Base-by-base conservation (phyloP, 148 eudicot genomes). In the Rheum nobile region DNA sequence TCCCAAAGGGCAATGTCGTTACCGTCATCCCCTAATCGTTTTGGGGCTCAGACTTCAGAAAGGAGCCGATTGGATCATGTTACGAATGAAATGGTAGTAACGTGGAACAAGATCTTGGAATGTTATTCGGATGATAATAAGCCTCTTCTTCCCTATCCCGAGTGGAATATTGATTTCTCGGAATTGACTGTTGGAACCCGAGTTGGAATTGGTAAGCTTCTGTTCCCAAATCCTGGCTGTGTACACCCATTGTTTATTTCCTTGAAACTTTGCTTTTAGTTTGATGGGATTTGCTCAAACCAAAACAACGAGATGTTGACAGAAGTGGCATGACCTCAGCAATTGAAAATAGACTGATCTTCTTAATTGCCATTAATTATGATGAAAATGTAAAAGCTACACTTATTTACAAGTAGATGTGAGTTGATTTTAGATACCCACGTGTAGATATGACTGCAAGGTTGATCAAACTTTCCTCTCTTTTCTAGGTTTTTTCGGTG, bases 181-280 rank as follows among this genome's bases (percentile, higher is more conserved):
- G 99, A 96, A 72, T 75, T 96, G 71, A 90, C 94, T 34, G 94
- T 92, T 57, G 96, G 99, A 72, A 92, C 97, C 78, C 99, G 99
- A 79, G 97, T 96, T 74, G 99, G 99, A 54, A 96, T 96, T 67
- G 99, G 99, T 96, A 83, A 86, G 86, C 67, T 7, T 46, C 74
- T 29, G 71, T 37, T 55, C 47, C 61, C 26, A 22, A 4, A 35
- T 28, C 31, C 41, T 41, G 42, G 28, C 26, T 74, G 11, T 32
- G 21, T 42, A 32, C 71, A 57, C 48, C 43, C 24, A 48, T 39
- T 37, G 29, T 57, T 11, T 65, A 6, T 12, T 37, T 32, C 42
- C 10, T 32, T 48, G 52, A 70, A 32, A 19, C 34, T 12, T 74
- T 32, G 22, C n/a, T 38, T 42, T 67, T 67, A 19, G 0, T n/a